A percentile compares a stretch with the other conserved stretches of the same genome.
These are phyloP conservation scores for Candida michaelii DNA, from an alignment of 805 yeast species.

Conservation along the genomic window DNA sequence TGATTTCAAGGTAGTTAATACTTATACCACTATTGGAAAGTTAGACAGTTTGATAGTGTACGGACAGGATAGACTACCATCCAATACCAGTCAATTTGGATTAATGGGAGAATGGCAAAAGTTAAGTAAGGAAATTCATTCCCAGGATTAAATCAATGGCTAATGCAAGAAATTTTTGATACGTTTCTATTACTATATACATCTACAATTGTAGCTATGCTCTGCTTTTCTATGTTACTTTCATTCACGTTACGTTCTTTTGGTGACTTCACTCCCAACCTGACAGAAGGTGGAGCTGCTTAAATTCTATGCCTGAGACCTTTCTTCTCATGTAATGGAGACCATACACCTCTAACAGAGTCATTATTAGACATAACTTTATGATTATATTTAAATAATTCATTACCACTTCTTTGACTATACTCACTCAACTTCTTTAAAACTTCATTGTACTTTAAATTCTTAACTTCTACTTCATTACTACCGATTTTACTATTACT, in stretches of 20 bases:
- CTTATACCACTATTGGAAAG: slow-evolving; percentile 22
- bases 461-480: slow-evolving; percentile 74
- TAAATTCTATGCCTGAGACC: slow-evolving; percentile 41
- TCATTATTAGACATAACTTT: slow-evolving; percentile 74
- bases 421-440: slow-evolving; percentile 62
- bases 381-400: slow-evolving; percentile 62
- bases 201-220: not conserved
- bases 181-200: slow-evolving; percentile 5
- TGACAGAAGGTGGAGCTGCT: no score
- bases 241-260: not conserved
- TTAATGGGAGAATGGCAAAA: slow-evolving; percentile 30
- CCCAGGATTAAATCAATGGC: not conserved
- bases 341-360: slow-evolving; percentile 96
- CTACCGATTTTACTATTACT: slow-evolving; percentile 24
- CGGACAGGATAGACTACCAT: slow-evolving; percentile 32
- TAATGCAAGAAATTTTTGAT: no score
- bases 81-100: slow-evolving; percentile 24
- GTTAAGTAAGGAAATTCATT: slow-evolving; percentile 16
- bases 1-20: slow-evolving; percentile 21
- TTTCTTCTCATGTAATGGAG: slow-evolving; percentile 77
- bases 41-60: slow-evolving; percentile 23
- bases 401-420: slow-evolving; percentile 69
- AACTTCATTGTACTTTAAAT: slow-evolving; percentile 61
- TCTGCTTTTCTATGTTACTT: not conserved
- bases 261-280: no score